Evolutionary conservation across 1,284 basidiomycete genomes (phyloP), one percentile per base, ranked within the genome.

Genomic region (Apiotrichum veenhuisii): DNA sequence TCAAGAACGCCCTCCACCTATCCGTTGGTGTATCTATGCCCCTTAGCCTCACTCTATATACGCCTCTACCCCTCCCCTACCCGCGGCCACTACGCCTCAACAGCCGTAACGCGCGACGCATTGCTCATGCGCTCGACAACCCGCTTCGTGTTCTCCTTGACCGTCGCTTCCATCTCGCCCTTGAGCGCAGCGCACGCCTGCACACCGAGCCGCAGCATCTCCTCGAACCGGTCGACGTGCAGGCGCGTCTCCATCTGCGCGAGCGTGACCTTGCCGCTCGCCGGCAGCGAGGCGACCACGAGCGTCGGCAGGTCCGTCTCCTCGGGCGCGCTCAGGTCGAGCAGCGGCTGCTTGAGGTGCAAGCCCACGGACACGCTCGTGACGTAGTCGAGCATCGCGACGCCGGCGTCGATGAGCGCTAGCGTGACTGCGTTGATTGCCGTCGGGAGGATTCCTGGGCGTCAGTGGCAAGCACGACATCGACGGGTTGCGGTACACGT

Each of bases 381-480:
- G 50, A 97, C 87, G 74, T 96, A 93, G 79, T 98, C 94, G 57
- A 85, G 79, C 67, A 98, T 81, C 0, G 94, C 87, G 25, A 98
- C 88, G 3, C 96, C 96, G 2, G 94, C 91, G 58, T 85, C 87
- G 64, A 91, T 83, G 40, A 98, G 83, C 0, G 95, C 92, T 43
- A 98, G 83, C 5, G 93, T 95, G 1, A 92, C 91, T 23, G 88
- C 93, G 75, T 98, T 98, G 71, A 98, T 90, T 62, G 91, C 88
- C 5, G 93, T 87, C 54, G 91, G 89, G n/a, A 98, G 82, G 38
- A 97, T 80, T 0, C 89, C 89, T 81, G 64, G n/a, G 3, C 14
- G 20, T 53, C 20, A 51, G 49, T 30, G 30, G 30, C n/a, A n/a
- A n/a, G n/a, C n/a, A n/a, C n/a, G n/a, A n/a, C n/a, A n/a, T n/a